These are phyloP conservation scores for Bullera alba DNA, from an alignment of 768 basidiomycete genomes.

Conservation along the genomic window DNA sequence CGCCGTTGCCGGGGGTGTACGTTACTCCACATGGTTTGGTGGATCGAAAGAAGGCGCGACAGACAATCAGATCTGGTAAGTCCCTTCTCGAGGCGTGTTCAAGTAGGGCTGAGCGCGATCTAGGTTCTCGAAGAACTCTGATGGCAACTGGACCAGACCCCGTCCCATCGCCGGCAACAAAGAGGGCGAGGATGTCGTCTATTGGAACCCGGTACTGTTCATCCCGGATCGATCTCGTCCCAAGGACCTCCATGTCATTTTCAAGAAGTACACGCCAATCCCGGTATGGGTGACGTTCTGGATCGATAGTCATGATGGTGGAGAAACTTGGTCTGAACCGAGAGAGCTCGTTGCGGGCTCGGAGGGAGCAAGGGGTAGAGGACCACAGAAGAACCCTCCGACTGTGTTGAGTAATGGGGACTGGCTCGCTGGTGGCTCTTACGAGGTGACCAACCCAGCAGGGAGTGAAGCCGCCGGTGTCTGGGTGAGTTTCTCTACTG, in stretches of 20 bases:
- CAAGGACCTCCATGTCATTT: slow-evolving; percentile 6
- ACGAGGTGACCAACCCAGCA: slow-evolving; percentile 6
- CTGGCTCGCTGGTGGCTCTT: slow-evolving; percentile 12
- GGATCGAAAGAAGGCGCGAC: slow-evolving; percentile 14
- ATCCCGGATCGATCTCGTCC: background rate
- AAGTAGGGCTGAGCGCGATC: too few species aligned
- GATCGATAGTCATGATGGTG: slow-evolving; percentile 9
- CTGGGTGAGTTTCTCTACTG: background rate
- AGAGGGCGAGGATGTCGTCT: slow-evolving; percentile 6
- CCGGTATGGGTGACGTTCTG: slow-evolving; percentile 10
- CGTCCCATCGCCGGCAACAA: slow-evolving; percentile 1
- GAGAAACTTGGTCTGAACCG: slow-evolving; percentile 12
- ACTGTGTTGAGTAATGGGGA: slow-evolving; percentile 13
- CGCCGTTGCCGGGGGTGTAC: background rate
- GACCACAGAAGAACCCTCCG: slow-evolving; percentile 17
- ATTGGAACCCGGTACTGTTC: slow-evolving; percentile 24
- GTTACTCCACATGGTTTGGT: slow-evolving; percentile 15
- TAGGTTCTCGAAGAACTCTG: slow-evolving; percentile 8
- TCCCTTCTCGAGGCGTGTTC: too few species aligned
- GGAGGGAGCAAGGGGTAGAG: slow-evolving; percentile 15
- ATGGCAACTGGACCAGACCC: slow-evolving; percentile 2
- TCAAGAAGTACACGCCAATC: slow-evolving; percentile 15
- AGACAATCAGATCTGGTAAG: slow-evolving; percentile 18
- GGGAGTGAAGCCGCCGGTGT: background rate
- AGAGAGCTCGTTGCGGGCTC: slow-evolving; percentile 12